Base-by-base conservation (phyloP, 371 early-diverging fungal genomes). In the Edhazardia aedis region DNA sequence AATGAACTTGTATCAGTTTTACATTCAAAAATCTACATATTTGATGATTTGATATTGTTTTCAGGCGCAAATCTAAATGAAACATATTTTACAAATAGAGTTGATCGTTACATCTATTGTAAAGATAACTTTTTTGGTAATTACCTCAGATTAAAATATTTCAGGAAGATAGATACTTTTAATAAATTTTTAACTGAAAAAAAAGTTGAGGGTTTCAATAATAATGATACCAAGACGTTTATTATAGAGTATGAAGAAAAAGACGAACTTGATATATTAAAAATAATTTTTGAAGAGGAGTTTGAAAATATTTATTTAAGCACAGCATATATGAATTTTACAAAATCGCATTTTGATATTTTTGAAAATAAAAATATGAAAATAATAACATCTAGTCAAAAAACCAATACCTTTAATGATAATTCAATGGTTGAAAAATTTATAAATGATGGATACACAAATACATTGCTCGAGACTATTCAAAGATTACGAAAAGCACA, bases 31-130 rank as follows among this genome's bases (percentile, higher is more conserved):
- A 26, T 54, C 1, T 54, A 46, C 37, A 49, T 65, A 1, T 65
- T 65, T 42, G 62, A 65, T 51, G 49, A 54, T 37, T 3, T 37
- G 1, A 39, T 55, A 18, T 48, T 63, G 27, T 6, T 65, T 4
- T 38, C 62, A 22, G 66, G 66, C 6, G 66, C 66, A 28, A 65
- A 65, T 50, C 39, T 65, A 12, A 37, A 58, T 25, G 47, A 47
- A n/a, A 40, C 40, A 22, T 65, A 65, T 40, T 62, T 61, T 48
- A 38, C 11, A 18, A 57, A 50, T 33, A 53, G 66, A 58, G 14
- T 55, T 24, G 66, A 65, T 53, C 39, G 66, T 50, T 63, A 63
- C 51, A 49, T 39, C 29, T n/a, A 7, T 33, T 6, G 6, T 33
- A 14, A 33, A 33, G 14, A 14, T 14, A 14, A 33, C 6, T 7